Base-by-base conservation (phyloP, 805 yeast genomes). In the Saturnispora diversa region DNA sequence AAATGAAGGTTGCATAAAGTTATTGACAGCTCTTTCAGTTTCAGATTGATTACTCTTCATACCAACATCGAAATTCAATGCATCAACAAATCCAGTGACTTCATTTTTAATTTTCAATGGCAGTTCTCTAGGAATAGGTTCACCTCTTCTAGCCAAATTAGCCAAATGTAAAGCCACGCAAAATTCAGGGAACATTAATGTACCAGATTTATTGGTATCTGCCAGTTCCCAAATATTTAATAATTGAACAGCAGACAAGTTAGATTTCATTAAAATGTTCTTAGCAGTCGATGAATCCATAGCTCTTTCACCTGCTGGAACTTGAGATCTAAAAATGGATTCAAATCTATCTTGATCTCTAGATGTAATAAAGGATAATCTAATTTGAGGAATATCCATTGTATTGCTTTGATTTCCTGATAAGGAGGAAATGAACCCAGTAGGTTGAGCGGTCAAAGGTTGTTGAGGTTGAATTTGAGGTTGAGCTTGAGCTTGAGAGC, bases 151-250 rank as follows among this genome's bases (percentile, higher is more conserved):
- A 0, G 81, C 82, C 53, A 76, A 62, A 50, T 84, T 82, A 56
- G 95, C 87, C 50, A 90, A 68, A 59, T 87, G 90, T 69, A 90
- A 77, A 13, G 95, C 87, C 49, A 90, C 68, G 12, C 94, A 94
- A 68, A 90, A 90, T 60, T 90, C 97, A 2, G 97, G 97, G 56
- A 88, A 90, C 51, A 90, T 63, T 45, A 90, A 72, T 41, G 77
- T 71, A 2, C 97, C 97, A 6, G 92, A 79, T 52, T 77, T 81
- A 51, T 79, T 83, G 2, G 94, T 80, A 55, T 90, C 97, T n/a
- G 94, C 74, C 43, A 90, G 66, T 19, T 82, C 78, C 97, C 97
- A 90, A 45, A 90, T 82, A 51, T 77, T 85, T 3, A 90, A 90
- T 50, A 90, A 69, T 31, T 80, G 75, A 20, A 74, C 68, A 3